A percentile compares a stretch with the other conserved stretches of the same genome.
These are phyloP conservation scores for Cystoderma amianthinum DNA, from an alignment of 768 basidiomycete species.

Conservation along the genomic window DNA sequence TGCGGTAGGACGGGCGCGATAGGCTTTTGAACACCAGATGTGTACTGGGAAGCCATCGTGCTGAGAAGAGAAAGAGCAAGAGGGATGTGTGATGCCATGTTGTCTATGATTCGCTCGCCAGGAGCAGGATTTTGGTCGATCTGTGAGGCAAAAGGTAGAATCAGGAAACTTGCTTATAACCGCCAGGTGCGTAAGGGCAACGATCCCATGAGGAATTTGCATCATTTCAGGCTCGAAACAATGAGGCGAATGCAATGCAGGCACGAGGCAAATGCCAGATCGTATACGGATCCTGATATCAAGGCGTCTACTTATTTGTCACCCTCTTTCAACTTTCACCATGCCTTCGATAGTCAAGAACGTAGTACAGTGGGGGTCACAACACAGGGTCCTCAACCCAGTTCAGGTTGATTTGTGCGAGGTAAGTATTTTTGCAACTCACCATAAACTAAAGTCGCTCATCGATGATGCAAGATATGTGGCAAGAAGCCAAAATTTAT, in stretches of 20 bases:
- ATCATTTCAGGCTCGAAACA: conserved; percentile 13
- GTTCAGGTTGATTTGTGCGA: conserved; percentile 38
- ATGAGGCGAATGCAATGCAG: conserved; percentile 29
- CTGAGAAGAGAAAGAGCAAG: conserved; percentile 37
- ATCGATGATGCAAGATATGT: conserved; percentile 40
- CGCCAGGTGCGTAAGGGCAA: conserved; percentile 10
- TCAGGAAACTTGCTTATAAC: conserved; percentile 20
- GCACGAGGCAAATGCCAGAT: conserved; percentile 21
- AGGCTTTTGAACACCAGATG: conserved; percentile 23
- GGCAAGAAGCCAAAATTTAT: conserved; percentile 54
- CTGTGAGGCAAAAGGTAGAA: conserved; percentile 5
- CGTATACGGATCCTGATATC: conserved; percentile 17
- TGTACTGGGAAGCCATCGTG: conserved; percentile 27
- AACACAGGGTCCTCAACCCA: conserved; percentile 12
- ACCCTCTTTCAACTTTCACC: conserved; percentile 16
- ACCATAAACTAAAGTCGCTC: not conserved
- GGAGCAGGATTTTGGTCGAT: conserved; percentile 6
- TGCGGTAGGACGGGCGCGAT: conserved; percentile 9
- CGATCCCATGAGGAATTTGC: conserved; percentile 14
- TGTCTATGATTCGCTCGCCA: conserved; percentile 11
- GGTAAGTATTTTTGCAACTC: conserved; percentile 18
- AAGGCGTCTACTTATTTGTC: conserved; percentile 9
- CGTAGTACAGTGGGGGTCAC: conserved; percentile 32
- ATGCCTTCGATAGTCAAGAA: conserved; percentile 37
- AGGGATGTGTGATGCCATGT: conserved; percentile 37